Evolutionary conservation across 2,329 filamentous ascomycete genomes (phyloP), one percentile per base, ranked within the genome.

Genomic region (Microsporum ferrugineum): DNA sequence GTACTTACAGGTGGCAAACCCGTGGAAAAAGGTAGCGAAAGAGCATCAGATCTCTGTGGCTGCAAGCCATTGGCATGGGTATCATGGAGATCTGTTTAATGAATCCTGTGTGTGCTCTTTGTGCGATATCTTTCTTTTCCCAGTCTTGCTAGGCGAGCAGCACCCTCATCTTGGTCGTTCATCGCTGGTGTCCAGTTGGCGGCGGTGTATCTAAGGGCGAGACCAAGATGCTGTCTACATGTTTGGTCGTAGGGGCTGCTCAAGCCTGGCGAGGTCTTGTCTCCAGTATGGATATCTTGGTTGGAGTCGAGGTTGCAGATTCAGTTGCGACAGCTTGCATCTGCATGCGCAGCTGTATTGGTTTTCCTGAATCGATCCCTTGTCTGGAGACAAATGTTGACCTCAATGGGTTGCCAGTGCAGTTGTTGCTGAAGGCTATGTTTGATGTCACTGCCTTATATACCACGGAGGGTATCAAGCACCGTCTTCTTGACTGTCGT

Each of bases 401-500:
- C 31, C 49, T 23, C 17, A 3, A 7, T 55, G 51, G 31, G 23
- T 36, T 55, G 51, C 51, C 51, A 36, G 51, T 55, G 27, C 33
- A 63, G 57, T 33, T 53, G 62, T 41, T 60, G 41, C 45, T 61
- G 58, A 43, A 63, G 62, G 43, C 58, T 36, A 14, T 56, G 36
- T 61, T 53, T 34, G 47, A 53, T 5, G 45, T 34, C 59, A 61
- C 43, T 36, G 29, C 34, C 43, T 59, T 38, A 29, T 85, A 82
- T n/a, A 80, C 76, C 45, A 82, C 85, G 0, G 88, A 87, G 67
- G n/a, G 39, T 85, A 65, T 87, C 83, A 34, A 86, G 77, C 49
- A 84, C 84, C 70, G 92, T 88, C 71, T 95, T 79, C 72, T 95
- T 95, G 14, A 95, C 76, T 0, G 89, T 90, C 67, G 95, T 95